Conservation (phyloP, 345 rosid species). For the Pugionium cornutum region DNA sequence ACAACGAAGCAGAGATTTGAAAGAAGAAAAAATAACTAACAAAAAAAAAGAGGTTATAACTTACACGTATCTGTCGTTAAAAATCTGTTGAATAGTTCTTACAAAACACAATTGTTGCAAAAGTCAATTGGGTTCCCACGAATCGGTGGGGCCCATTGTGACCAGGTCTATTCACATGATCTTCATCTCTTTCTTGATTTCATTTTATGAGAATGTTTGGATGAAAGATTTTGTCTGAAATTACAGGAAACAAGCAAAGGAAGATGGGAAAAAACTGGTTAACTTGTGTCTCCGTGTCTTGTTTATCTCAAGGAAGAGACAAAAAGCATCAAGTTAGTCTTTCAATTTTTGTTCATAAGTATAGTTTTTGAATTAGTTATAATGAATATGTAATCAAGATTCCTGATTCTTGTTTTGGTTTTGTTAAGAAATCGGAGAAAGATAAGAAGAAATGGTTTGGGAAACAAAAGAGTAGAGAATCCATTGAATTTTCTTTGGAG, state of each 20-base stretch:
- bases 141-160: slow-evolving; percentile 36
- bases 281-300: slow-evolving; percentile 28
- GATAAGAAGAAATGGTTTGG: slow-evolving; percentile 37
- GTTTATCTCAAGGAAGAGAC: slow-evolving; percentile 33
- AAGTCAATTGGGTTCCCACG: slow-evolving; percentile 42
- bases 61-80: slow-evolving; percentile 28
- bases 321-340: slow-evolving; percentile 35
- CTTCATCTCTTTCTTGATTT: slow-evolving; percentile 8
- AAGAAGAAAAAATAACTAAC: neutral
- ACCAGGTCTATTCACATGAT: slow-evolving; percentile 31
- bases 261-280: slow-evolving; percentile 38
- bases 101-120: slow-evolving; percentile 31
- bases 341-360: neutral
- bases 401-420: slow-evolving; percentile 8
- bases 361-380: neutral
- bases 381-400: slow-evolving; percentile 9
- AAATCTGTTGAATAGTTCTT: slow-evolving; percentile 37
- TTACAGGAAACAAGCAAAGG: slow-evolving; percentile 13
- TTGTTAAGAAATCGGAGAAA: slow-evolving; percentile 28
- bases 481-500: slow-evolving; percentile 25
- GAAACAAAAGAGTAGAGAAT: slow-evolving; percentile 33
- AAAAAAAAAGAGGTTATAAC: slow-evolving; percentile 25
- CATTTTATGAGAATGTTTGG: slow-evolving; percentile 21
- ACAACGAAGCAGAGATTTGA: slow-evolving; percentile 13
- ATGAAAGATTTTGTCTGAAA: slow-evolving; percentile 23